Evolutionary conservation across 2,329 filamentous ascomycete species (phyloP).

Genomic region (Tolypocladium nubicola): DNA sequence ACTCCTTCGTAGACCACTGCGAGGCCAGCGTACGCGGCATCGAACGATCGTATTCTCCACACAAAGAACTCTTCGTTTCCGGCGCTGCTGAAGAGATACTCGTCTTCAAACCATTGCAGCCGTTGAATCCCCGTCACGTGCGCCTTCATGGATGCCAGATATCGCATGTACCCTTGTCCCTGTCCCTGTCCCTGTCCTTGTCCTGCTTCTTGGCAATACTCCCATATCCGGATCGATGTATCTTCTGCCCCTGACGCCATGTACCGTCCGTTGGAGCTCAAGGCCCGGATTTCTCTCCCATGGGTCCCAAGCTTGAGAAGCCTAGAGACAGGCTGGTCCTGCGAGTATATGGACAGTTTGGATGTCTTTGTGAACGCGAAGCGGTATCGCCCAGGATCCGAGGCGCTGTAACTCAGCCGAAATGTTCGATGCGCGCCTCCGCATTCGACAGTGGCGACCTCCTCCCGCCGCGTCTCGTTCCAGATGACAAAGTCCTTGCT

Average conservation of each 20-base stretch:
- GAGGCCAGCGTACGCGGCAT: constrained; percentile 36
- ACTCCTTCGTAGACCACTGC: constrained; percentile 47
- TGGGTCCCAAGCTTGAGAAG: constrained; percentile 63
- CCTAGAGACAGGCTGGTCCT: constrained; percentile 24
- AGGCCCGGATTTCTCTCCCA: constrained; percentile 68
- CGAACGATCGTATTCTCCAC: constrained; percentile 56
- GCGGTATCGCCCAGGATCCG: constrained; percentile 23
- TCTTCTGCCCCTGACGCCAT: constrained; percentile 65
- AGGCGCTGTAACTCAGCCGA: constrained; percentile 29
- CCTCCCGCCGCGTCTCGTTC: constrained; percentile 61
- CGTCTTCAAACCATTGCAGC: constrained; percentile 61
- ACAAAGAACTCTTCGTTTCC: constrained; percentile 84
- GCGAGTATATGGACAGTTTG: constrained; percentile 35
- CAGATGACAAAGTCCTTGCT: constrained; percentile 72
- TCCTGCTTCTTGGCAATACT: constrained; percentile 19
- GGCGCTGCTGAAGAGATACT: constrained; percentile 73
- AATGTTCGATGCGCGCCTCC: constrained; percentile 78
- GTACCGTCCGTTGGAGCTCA: constrained; percentile 29
- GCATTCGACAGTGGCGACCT: constrained; percentile 65
- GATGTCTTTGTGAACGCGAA: constrained; percentile 71
- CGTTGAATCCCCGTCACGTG: constrained; percentile 80
- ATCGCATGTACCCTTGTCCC: constrained; percentile 23
- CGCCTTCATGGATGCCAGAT: constrained; percentile 56
- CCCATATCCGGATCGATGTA: constrained; percentile 63
- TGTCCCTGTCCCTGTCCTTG: background rate